Evolutionary conservation across 1,139 yeast genomes (phyloP).

Genomic region (Candida smagusa): DNA sequence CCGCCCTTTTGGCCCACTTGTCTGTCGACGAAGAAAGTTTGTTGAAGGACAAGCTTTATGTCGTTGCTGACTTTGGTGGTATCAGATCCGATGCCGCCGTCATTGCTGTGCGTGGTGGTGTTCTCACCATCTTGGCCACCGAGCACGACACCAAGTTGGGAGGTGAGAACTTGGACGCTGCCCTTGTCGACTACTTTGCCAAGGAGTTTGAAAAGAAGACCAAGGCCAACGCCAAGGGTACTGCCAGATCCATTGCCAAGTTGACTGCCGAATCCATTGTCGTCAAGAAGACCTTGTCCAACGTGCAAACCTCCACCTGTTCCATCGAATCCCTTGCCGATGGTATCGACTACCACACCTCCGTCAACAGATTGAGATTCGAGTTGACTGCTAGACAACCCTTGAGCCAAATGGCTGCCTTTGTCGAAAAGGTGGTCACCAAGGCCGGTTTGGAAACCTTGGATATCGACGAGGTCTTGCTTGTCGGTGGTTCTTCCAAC

Average conservation of each 20-base stretch:
- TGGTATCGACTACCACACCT: slow-evolving; percentile 89
- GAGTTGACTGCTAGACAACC: slow-evolving; percentile 85
- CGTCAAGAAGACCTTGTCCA: slow-evolving; percentile 89
- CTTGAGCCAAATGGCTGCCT: slow-evolving; percentile 69
- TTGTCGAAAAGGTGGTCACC: slow-evolving; percentile 68
- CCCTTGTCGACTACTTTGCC: slow-evolving; percentile 79
- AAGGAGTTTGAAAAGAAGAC: slow-evolving; percentile 91
- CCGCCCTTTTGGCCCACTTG: slow-evolving; percentile 82
- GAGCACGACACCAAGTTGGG: slow-evolving; percentile 82
- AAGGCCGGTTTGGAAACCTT: slow-evolving; percentile 84
- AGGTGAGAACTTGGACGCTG: slow-evolving; percentile 81
- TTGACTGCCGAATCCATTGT: slow-evolving; percentile 78
- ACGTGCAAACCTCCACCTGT: slow-evolving; percentile 84
- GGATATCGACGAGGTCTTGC: slow-evolving; percentile 86
- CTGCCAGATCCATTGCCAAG: slow-evolving; percentile 85
- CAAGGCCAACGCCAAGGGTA: slow-evolving; percentile 76
- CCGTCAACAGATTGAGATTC: slow-evolving; percentile 90
- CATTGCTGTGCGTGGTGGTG: slow-evolving; percentile 89
- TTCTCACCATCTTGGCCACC: slow-evolving; percentile 84
- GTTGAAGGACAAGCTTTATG: slow-evolving; percentile 72
- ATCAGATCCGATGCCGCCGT: slow-evolving; percentile 96
- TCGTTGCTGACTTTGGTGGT: slow-evolving; percentile 97
- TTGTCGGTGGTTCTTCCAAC: slow-evolving; percentile 92
- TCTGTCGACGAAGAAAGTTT: slow-evolving; percentile 52
- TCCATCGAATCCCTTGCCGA: slow-evolving; percentile 94